Evolutionary conservation across 768 basidiomycete species (phyloP).

Genomic region (Fomitopsis pulvina): DNA sequence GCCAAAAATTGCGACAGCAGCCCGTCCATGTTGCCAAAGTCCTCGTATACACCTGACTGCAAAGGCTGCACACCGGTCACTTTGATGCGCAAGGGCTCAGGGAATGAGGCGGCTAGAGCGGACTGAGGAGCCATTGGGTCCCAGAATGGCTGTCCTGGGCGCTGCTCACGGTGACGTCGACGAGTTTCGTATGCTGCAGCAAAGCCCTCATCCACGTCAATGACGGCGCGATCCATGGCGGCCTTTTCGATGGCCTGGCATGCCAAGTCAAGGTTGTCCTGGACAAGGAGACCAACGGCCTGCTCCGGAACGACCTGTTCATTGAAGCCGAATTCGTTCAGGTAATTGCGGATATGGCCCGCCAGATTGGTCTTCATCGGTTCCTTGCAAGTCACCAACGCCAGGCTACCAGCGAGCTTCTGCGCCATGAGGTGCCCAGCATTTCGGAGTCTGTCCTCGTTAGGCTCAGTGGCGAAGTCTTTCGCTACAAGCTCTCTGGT

Average conservation of each 20-base stretch:
- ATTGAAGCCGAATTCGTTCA: conserved; percentile 83
- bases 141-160: conserved; percentile 78
- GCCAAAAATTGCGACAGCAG: conserved; percentile 4
- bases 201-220: conserved; percentile 91
- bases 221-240: conserved; percentile 92
- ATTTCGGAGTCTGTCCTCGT: conserved; percentile 84
- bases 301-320: conserved; percentile 85
- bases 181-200: conserved; percentile 74
- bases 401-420: conserved; percentile 92
- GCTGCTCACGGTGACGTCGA: conserved; percentile 81
- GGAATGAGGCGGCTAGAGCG: conserved; percentile 65
- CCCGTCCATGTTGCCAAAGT: conserved; percentile 59
- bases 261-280: conserved; percentile 90
- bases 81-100: conserved; percentile 85
- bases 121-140: conserved; percentile 70
- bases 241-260: conserved; percentile 95
- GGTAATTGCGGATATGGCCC: conserved; percentile 75
- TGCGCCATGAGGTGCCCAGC: conserved; percentile 96
- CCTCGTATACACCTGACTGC: conserved; percentile 90
- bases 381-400: conserved; percentile 97
- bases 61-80: conserved; percentile 72
- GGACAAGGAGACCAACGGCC: conserved; percentile 70
- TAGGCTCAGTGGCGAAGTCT: conserved; percentile 90
- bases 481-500: conserved; percentile 92
- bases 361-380: conserved; percentile 89